Base-by-base conservation (phyloP, 805 yeast species). In the Sugiyamaella qingdaonensis region DNA sequence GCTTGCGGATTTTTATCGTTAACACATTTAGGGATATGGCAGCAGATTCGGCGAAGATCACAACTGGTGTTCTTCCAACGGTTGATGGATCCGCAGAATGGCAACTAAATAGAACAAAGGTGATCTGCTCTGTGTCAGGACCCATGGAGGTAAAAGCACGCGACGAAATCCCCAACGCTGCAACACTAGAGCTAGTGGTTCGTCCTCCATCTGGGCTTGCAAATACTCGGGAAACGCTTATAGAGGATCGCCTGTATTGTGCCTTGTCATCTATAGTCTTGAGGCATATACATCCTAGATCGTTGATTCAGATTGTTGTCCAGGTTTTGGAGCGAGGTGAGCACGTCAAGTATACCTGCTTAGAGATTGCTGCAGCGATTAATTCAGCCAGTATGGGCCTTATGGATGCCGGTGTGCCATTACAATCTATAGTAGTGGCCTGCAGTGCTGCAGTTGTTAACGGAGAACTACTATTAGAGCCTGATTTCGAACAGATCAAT, bases 121-220 rank as follows among this genome's bases (percentile, higher is more conserved):
- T 86, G 2, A 69, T 91, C 1, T 81, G 85, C 42, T 82, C 96
- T 0, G 91, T 92, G 0, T 79, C 91, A 0, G 99, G 99, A 0
- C 99, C 99, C 0, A 78, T 92, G 31, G 97, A 92, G 63, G 84
- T 88, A 10, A 85, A 84, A 65, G 69, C 81, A 11, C 79, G 92
- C 60, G 96, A 90, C 64, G 98, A 92, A 66, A 68, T 84, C 33
- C 96, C 97, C 10, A 84, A 86, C 13, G 73, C 77, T 44, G 85
- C 92, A 13, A 82, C 88, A 14, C 67, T 94, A 14, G 97, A 90
- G 67, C 78, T 94, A 7, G 78, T 81, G 18, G 82, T 91, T 1
- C 74, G 90, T 37, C 97, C 98, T 0, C 81, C 85, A 19, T 71
- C 75, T 11, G 98, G 97, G 1, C 77, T 85, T 1, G 78, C 95